Evolutionary conservation across 805 yeast species (phyloP).

Genomic region (Spathaspora sp.): DNA sequence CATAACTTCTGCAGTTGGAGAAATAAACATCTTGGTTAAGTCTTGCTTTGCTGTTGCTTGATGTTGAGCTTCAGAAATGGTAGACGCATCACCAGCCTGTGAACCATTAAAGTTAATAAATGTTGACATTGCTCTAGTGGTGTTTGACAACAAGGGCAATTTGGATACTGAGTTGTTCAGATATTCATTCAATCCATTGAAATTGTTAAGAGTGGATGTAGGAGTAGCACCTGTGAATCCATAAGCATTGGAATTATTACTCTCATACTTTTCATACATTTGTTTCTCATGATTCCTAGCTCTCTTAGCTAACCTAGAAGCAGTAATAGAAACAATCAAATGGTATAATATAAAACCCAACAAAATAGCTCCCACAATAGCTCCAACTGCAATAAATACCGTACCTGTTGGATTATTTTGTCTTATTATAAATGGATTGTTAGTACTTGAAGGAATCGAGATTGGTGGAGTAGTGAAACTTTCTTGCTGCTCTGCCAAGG

Average conservation of each 20-base stretch:
- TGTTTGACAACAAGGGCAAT: conserved; percentile 22
- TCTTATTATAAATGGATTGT: conserved; percentile 63
- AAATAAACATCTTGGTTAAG: conserved; percentile 57
- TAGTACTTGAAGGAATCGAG: conserved; percentile 52
- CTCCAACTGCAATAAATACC: conserved; percentile 79
- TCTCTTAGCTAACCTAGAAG: conserved; percentile 51
- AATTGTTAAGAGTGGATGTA: conserved; percentile 12
- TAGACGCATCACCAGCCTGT: conserved; percentile 27
- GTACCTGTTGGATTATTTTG: conserved; percentile 65
- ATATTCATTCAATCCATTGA: conserved; percentile 11
- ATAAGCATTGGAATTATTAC: conserved; percentile 26
- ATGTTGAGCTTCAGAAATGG: conserved; percentile 29
- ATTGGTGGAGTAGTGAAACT: conserved; percentile 45
- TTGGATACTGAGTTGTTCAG: conserved; percentile 22
- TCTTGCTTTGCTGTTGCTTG: conserved; percentile 35
- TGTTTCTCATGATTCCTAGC: conserved; percentile 31
- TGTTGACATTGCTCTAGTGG: conserved; percentile 15
- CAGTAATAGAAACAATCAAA: conserved; percentile 41
- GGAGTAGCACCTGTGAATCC: conserved; percentile 21
- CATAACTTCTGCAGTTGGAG: conserved; percentile 78
- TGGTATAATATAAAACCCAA: conserved; percentile 52
- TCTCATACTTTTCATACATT: conserved; percentile 29
- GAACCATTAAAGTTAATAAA: conserved; percentile 8
- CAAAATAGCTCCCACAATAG: conserved; percentile 58
- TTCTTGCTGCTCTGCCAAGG: conserved; percentile 6